A percentile compares a stretch with the other conserved stretches of the same genome.
Conservation (phyloP, 805 yeast species). For the Candida sphagnicola region DNA sequence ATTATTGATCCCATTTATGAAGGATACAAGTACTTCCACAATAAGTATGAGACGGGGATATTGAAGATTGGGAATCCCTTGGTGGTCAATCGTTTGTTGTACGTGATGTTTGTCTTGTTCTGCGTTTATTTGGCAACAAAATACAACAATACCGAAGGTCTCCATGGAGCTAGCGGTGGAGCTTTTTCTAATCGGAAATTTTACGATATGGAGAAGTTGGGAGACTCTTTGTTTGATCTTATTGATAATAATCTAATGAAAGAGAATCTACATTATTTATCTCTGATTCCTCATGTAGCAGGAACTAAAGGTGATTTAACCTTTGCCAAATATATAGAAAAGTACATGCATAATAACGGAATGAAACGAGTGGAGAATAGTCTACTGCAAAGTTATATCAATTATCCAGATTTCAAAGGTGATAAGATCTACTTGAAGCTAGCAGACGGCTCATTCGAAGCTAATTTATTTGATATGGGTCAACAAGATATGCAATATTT, state of each 20-base stretch:
- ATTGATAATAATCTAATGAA: slow-evolving; percentile 58
- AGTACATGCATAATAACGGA: slow-evolving; percentile 56
- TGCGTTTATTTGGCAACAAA: slow-evolving; percentile 55
- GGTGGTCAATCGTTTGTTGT: slow-evolving; percentile 71
- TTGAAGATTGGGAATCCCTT: slow-evolving; percentile 80
- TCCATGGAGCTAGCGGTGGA: slow-evolving; percentile 37
- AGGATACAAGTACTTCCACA: slow-evolving; percentile 36
- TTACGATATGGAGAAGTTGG: slow-evolving; percentile 53
- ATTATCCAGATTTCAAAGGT: slow-evolving; percentile 50
- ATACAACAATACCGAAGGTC: slow-evolving; percentile 45
- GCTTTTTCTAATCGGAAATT: slow-evolving; percentile 52
- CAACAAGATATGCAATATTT: slow-evolving; percentile 29
- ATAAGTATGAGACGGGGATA: slow-evolving; percentile 53
- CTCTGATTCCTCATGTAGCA: slow-evolving; percentile 80
- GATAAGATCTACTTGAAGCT: slow-evolving; percentile 25
- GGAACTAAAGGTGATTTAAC: slow-evolving; percentile 86
- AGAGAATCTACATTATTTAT: slow-evolving; percentile 64
- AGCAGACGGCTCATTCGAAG: slow-evolving; percentile 32
- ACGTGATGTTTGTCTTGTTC: slow-evolving; percentile 61
- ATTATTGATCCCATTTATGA: slow-evolving; percentile 52
- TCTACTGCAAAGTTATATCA: slow-evolving; percentile 52
- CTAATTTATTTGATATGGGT: slow-evolving; percentile 33
- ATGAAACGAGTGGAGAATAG: slow-evolving; percentile 47
- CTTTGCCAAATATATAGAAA: slow-evolving; percentile 60
- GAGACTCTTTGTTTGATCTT: slow-evolving; percentile 43